Percentiles rank a stretch among this genome's conserved stretches.
Evolutionary conservation across 345 rosid species (phyloP).

Genomic region (Salix arbutifolia): DNA sequence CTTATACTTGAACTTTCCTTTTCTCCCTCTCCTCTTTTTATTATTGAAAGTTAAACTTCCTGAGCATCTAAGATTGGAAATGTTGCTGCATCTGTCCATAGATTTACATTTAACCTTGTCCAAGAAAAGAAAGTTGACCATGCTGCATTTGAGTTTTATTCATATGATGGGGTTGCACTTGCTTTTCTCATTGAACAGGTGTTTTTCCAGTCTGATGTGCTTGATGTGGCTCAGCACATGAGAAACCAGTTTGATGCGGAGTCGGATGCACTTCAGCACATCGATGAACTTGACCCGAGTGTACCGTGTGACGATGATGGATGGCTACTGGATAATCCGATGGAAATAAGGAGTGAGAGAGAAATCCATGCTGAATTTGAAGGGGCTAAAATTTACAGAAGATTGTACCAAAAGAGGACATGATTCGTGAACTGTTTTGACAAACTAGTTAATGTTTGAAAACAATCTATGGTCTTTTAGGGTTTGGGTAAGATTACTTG

Average conservation of each 20-base stretch:
- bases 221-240: slow-evolving; percentile 80
- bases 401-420: slow-evolving; percentile 56
- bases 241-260: slow-evolving; percentile 66
- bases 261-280: slow-evolving; percentile 37
- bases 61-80: neutral
- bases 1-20: neutral
- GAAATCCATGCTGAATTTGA: slow-evolving; percentile 84
- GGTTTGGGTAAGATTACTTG: too few relatives aligned
- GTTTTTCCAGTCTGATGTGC: slow-evolving; percentile 85
- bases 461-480: too few relatives aligned
- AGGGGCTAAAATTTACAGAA: slow-evolving; percentile 72
- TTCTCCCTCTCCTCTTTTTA: neutral
- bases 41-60: neutral
- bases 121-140: neutral
- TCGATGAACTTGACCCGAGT: slow-evolving; percentile 34
- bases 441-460: too few relatives aligned
- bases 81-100: neutral
- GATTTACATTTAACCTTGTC: neutral
- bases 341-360: slow-evolving; percentile 84
- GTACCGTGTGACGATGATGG: slow-evolving; percentile 50
- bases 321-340: slow-evolving; percentile 69
- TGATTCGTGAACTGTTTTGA: neutral
- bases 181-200: slow-evolving; percentile 41
- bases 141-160: neutral
- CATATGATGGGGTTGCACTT: neutral